Evolutionary conservation across 2,329 filamentous ascomycete species (phyloP).

Genomic region (Penicillium sp.): DNA sequence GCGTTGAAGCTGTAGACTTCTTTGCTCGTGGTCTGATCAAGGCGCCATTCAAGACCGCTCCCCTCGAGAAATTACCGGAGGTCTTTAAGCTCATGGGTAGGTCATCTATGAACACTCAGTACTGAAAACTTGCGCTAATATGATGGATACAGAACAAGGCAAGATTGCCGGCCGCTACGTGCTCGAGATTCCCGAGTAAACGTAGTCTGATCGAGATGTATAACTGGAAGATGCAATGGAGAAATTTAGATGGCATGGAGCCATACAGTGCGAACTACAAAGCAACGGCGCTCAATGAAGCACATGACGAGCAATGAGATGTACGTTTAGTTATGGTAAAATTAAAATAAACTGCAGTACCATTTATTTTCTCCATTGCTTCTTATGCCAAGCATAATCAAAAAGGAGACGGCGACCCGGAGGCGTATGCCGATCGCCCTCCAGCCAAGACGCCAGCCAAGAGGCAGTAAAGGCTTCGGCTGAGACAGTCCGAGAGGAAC

Average conservation of each 20-base stretch:
- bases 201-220: background rate
- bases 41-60: slow-evolving; percentile 80
- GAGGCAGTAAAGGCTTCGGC: no score
- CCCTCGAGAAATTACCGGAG: slow-evolving; percentile 72
- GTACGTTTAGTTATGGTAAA: background rate
- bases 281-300: background rate
- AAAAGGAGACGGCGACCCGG: no score
- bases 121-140: slow-evolving; percentile 17
- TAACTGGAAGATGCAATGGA: background rate
- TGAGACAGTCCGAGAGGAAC: no score
- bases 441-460: no score
- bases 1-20: slow-evolving; percentile 86
- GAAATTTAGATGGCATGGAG: background rate
- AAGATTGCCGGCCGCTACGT: slow-evolving; percentile 46
- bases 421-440: no score
- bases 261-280: background rate
- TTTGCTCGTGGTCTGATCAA: slow-evolving; percentile 80
- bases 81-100: slow-evolving; percentile 73
- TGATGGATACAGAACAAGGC: slow-evolving; percentile 30
- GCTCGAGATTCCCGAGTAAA: slow-evolving; percentile 43
- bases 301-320: slow-evolving; percentile 7
- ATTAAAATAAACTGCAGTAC: background rate
- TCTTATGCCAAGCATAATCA: no score
- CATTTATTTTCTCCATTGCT: no score
- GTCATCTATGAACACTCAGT: slow-evolving; percentile 8